Base-by-base conservation (phyloP, 257 asterid species). In the Henckelia pumila region DNA sequence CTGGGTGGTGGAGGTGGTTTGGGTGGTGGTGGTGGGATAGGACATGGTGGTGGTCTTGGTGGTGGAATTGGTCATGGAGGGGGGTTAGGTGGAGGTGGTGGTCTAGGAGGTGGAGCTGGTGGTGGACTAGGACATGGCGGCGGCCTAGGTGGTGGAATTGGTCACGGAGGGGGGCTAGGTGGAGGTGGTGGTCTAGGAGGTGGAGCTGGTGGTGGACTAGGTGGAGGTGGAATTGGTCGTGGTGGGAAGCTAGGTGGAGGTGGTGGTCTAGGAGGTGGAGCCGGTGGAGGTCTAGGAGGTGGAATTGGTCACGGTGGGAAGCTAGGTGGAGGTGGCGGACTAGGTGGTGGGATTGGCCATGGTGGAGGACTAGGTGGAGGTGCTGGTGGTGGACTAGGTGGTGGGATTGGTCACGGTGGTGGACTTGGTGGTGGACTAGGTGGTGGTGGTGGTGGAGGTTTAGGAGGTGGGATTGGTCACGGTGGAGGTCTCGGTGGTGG, bases 391-490 rank as follows among this genome's bases (percentile, higher is more conserved):
- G 55, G 55, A 16, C 8, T 16, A 5, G 55, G 55, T 47, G 55
- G 47, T 9, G 64, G 64, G 0, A 3, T 2, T 2, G 62, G 50
- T 7, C 14, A 7, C 4, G 75, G 75, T 2, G 64, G 44, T 11
- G 75, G 69, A 4, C 32, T 40, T 3, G 75, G 75, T 4, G 57
- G 61, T 0, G 82, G 82, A 0, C 68, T 81, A 0, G 86, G 86
- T 0, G 52, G 61, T 0, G 81, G 84, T 3, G 77, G 55, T 3
- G 56, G 68, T 2, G 78, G 78, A 0, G 73, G 74, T 19, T 1
- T 11, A 16, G 64, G 64, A 0, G 47, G 47, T 9, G 64, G 64
- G 0, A 3, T 2, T 2, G 62, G 50, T 7, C 14, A 7, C 4
- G 75, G 75, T 2, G 64, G 44, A 6, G 75, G 69, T 1, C 32